Conservation (phyloP, 2,329 filamentous ascomycete genomes). For the Chalaropsis ovoidea region DNA sequence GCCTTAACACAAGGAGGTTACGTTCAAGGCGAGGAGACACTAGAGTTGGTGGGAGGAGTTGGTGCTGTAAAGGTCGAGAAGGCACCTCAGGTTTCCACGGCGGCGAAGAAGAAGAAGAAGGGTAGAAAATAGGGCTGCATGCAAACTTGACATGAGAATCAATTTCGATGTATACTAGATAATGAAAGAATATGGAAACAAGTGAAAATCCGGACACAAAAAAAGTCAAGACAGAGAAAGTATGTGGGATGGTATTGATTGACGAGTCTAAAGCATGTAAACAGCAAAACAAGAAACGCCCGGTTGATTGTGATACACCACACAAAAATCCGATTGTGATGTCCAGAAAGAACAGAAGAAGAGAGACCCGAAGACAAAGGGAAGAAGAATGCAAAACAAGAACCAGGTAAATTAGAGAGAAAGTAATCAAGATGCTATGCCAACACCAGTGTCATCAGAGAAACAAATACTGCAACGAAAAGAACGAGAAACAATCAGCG, state of each 20-base stretch:
- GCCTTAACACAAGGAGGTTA: slow-evolving; percentile 78
- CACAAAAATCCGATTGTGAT: background rate
- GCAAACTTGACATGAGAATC: background rate
- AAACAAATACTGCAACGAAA: slow-evolving; percentile 16
- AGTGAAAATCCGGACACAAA: background rate
- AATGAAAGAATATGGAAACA: background rate
- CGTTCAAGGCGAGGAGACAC: slow-evolving; percentile 61
- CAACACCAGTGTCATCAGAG: slow-evolving; percentile 9
- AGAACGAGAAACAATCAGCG: background rate
- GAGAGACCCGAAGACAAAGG: background rate
- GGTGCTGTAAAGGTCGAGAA: slow-evolving; percentile 56
- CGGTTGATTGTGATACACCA: background rate
- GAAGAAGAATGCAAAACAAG: slow-evolving; percentile 4
- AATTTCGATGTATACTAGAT: background rate
- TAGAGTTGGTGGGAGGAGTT: slow-evolving; percentile 53
- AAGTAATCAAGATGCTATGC: slow-evolving; percentile 16
- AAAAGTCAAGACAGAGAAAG: background rate
- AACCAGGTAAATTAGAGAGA: slow-evolving; percentile 1
- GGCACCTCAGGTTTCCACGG: slow-evolving; percentile 33
- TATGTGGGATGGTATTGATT: background rate
- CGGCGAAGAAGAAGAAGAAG: slow-evolving; percentile 40
- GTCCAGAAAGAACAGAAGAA: background rate
- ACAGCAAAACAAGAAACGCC: background rate
- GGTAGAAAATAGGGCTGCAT: slow-evolving; percentile 37
- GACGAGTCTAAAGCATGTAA: slow-evolving; percentile 1